These are phyloP conservation scores for Suillus sp. DNA, from an alignment of 768 basidiomycete species.

Conservation along the genomic window DNA sequence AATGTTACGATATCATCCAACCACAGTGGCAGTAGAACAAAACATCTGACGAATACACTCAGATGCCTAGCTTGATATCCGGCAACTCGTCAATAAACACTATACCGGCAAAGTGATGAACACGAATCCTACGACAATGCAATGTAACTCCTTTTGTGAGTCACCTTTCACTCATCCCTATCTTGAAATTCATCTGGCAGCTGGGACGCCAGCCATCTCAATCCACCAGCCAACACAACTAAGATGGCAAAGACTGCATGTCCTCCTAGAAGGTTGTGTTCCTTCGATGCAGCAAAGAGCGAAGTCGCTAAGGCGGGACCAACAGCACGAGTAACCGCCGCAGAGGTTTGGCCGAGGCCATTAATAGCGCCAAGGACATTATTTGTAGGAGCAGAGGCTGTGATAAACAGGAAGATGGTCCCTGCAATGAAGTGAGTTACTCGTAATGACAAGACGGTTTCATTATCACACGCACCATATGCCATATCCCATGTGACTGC, in stretches of 20 bases:
- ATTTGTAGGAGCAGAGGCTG: slow-evolving; percentile 52
- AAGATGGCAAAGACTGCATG: slow-evolving; percentile 52
- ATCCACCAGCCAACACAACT: slow-evolving; percentile 28
- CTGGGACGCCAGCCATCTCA: slow-evolving; percentile 28
- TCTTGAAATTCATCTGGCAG: slow-evolving; percentile 37
- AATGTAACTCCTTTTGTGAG: not conserved
- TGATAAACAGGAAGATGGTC: slow-evolving; percentile 55
- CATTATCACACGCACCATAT: slow-evolving; percentile 36
- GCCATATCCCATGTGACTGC: slow-evolving; percentile 41
- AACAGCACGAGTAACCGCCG: slow-evolving; percentile 48
- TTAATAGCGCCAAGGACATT: slow-evolving; percentile 60
- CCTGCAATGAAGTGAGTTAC: slow-evolving; percentile 34
- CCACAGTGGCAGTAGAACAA: too few relatives aligned
- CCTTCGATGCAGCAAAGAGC: slow-evolving; percentile 52
- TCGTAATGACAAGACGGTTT: not conserved
- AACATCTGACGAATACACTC: not conserved
- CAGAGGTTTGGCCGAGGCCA: slow-evolving; percentile 53
- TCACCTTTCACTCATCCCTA: slow-evolving; percentile 23
- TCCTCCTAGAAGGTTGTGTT: slow-evolving; percentile 50
- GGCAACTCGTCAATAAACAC: not conserved
- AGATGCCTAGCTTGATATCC: not conserved
- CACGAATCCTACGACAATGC: not conserved
- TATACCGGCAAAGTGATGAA: not conserved
- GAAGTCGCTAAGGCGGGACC: slow-evolving; percentile 53
- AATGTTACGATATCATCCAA: too few relatives aligned